Percentiles rank a stretch among this genome's conserved stretches.
These are phyloP conservation scores for Monilinia polystroma DNA, from an alignment of 2,329 filamentous ascomycete genomes.

Conservation along the genomic window DNA sequence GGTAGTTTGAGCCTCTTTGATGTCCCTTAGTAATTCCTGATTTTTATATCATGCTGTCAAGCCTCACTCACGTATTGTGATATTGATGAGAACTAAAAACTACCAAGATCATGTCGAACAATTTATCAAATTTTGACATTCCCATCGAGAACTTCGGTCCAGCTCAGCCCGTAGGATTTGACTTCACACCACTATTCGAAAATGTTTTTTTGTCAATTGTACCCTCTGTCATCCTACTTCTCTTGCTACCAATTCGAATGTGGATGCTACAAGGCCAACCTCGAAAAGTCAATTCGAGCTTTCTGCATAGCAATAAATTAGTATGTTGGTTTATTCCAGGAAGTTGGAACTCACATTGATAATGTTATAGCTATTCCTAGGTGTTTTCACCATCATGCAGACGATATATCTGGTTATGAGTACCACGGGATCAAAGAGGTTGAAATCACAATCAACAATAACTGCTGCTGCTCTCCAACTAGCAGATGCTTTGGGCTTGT, in stretches of 20 bases:
- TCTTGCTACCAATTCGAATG: constrained; percentile 29
- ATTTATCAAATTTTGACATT: constrained; percentile 4
- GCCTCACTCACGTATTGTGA: background rate
- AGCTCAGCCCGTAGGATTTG: constrained; percentile 29
- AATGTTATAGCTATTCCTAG: constrained; percentile 37
- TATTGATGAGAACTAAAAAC: background rate
- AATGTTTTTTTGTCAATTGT: constrained; percentile 31
- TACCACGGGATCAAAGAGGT: constrained; percentile 12
- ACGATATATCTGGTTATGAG: constrained; percentile 27
- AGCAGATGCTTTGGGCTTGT: constrained; percentile 29
- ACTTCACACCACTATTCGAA: constrained; percentile 36
- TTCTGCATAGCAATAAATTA: constrained; percentile 31
- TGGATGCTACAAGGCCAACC: constrained; percentile 25
- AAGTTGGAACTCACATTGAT: background rate
- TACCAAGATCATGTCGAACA: constrained; percentile 16
- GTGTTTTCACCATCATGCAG: constrained; percentile 31
- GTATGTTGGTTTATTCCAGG: constrained; percentile 26
- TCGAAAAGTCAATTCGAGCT: constrained; percentile 32
- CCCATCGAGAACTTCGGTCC: constrained; percentile 29
- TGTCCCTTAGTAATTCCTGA: background rate
- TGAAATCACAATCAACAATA: constrained; percentile 28
- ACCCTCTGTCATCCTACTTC: constrained; percentile 29
- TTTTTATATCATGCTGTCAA: constrained; percentile 8
- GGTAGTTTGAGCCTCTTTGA: background rate
- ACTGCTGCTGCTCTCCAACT: constrained; percentile 29